A percentile compares a stretch with the other conserved stretches of the same genome.
Conservation (phyloP, 371 early-diverging fungal genomes). For the Circinella umbellata region DNA sequence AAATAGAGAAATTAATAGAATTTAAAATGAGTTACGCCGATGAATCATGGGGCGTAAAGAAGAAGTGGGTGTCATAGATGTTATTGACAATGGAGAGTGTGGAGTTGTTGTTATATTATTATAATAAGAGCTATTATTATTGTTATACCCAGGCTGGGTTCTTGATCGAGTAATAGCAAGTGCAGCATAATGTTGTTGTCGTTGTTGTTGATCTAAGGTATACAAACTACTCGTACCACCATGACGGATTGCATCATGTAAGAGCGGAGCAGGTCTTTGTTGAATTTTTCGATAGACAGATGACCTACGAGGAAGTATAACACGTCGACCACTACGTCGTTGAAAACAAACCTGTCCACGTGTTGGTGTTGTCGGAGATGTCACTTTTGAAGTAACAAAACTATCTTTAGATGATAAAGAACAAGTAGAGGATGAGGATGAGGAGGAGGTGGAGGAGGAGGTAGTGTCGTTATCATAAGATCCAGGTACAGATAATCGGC, state of each 20-base stretch:
- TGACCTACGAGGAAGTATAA: slow-evolving; percentile 6
- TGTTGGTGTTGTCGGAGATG: background rate
- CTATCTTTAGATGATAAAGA: background rate
- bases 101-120: background rate
- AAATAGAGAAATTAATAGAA: background rate
- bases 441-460: background rate
- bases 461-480: slow-evolving; percentile 6
- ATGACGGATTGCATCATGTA: background rate
- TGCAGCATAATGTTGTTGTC: background rate
- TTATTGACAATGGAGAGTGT: background rate
- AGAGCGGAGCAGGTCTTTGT: slow-evolving; percentile 7
- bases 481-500: slow-evolving; percentile 7
- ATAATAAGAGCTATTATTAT: background rate
- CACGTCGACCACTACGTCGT: slow-evolving; percentile 14
- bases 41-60: background rate
- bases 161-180: slow-evolving; percentile 9
- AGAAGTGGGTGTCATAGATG: background rate
- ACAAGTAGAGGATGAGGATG: background rate
- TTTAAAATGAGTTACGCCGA: slow-evolving; percentile 15
- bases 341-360: slow-evolving; percentile 7
- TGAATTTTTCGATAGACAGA: slow-evolving; percentile 10
- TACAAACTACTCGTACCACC: background rate
- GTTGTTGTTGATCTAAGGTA: background rate
- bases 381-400: background rate
- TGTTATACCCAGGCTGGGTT: slow-evolving; percentile 4